Percentiles rank a stretch among this genome's conserved stretches.
These are phyloP conservation scores for Myxozyma kluyveri DNA, from an alignment of 805 yeast genomes.

Conservation along the genomic window DNA sequence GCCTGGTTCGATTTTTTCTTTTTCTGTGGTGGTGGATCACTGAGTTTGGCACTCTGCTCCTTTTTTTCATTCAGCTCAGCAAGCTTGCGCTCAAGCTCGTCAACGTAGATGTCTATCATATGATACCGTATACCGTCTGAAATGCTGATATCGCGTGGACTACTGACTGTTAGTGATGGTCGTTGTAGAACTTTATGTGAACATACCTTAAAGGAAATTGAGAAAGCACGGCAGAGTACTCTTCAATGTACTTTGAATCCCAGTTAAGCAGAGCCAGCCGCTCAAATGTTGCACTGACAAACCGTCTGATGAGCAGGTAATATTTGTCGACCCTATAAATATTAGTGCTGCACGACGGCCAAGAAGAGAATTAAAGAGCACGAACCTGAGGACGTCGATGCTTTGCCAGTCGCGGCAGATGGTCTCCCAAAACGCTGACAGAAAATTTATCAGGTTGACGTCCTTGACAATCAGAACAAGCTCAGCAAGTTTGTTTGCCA, in stretches of 20 bases:
- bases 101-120: slow-evolving; percentile 75
- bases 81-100: slow-evolving; percentile 72
- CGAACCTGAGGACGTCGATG: slow-evolving; percentile 41
- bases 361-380: not conserved
- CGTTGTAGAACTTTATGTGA: no score
- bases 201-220: slow-evolving; percentile 38
- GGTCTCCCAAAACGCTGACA: slow-evolving; percentile 76
- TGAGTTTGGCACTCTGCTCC: not conserved
- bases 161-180: no score
- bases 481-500: slow-evolving; percentile 70
- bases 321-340: slow-evolving; percentile 74
- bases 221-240: slow-evolving; percentile 46
- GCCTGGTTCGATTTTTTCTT: slow-evolving; percentile 32
- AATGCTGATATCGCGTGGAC: slow-evolving; percentile 39
- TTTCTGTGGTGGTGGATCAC: slow-evolving; percentile 31
- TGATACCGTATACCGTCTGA: slow-evolving; percentile 82
- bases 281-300: slow-evolving; percentile 60
- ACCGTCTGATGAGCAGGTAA: slow-evolving; percentile 75
- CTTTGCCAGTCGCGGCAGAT: slow-evolving; percentile 77
- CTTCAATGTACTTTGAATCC: slow-evolving; percentile 48
- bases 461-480: slow-evolving; percentile 41
- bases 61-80: slow-evolving; percentile 40
- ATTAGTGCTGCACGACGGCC: not conserved
- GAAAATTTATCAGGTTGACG: slow-evolving; percentile 50
- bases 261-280: slow-evolving; percentile 55